A percentile compares a stretch with the other conserved stretches of the same genome.
Conservation (phyloP, 1,139 yeast genomes). For the Taphrina wiesneri region DNA sequence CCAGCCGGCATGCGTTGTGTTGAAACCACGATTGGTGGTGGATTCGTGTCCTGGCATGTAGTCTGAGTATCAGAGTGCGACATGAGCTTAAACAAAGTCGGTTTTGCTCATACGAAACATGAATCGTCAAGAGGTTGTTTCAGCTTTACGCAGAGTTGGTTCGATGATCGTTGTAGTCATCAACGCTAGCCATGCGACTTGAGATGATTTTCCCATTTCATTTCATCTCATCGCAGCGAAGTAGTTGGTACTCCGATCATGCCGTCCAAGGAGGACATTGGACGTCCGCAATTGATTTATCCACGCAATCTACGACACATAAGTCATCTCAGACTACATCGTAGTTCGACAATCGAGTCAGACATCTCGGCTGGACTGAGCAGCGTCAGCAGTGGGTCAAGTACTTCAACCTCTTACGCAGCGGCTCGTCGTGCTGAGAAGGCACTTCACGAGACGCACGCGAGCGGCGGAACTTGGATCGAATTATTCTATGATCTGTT, state of each 20-base stretch:
- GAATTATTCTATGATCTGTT: slow-evolving; percentile 31
- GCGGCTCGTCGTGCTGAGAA: neutral
- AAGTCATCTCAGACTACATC: slow-evolving; percentile 2
- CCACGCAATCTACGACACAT: neutral
- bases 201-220: no score
- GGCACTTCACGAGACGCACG: neutral
- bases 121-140: neutral
- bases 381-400: neutral
- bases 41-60: slow-evolving; percentile 9
- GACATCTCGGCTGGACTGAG: neutral
- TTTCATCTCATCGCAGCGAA: neutral
- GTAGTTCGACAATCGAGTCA: neutral
- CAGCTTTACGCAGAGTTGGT: no score
- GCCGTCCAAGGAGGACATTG: neutral
- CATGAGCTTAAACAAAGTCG: neutral
- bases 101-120: neutral
- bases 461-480: slow-evolving; percentile 29
- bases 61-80: neutral
- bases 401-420: neutral
- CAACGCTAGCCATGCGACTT: neutral
- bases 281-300: neutral
- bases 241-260: neutral
- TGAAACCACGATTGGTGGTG: slow-evolving; percentile 5
- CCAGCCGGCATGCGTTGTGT: slow-evolving; percentile 23
- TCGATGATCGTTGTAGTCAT: neutral